These are phyloP conservation scores for Trichosporon sp. DNA, from an alignment of 1,284 basidiomycete species.

Conservation along the genomic window DNA sequence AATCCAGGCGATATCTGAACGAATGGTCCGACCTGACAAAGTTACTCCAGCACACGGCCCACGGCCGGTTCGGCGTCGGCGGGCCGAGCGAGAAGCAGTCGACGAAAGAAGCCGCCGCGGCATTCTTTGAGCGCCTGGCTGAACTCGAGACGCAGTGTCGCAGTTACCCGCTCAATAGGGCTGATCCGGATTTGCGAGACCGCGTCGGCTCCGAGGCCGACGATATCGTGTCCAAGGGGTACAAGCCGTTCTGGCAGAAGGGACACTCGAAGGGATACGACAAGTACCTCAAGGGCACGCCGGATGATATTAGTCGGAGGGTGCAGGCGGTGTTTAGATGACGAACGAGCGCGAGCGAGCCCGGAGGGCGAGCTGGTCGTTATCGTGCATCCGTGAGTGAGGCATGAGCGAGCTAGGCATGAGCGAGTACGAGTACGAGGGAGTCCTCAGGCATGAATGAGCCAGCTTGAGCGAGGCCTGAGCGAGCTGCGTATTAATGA, in stretches of 20 bases:
- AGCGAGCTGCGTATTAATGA: too few species aligned
- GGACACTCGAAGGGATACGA: slow-evolving; percentile 32
- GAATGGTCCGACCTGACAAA: slow-evolving; percentile 35
- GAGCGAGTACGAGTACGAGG: too few species aligned
- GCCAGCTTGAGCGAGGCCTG: too few species aligned
- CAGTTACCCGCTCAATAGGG: slow-evolving; percentile 34
- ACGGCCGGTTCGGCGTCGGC: slow-evolving; percentile 30
- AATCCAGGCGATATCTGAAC: slow-evolving; percentile 34
- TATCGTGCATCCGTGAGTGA: too few species aligned
- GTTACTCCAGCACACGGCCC: slow-evolving; percentile 27
- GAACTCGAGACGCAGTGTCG: slow-evolving; percentile 36
- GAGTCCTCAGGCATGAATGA: too few species aligned
- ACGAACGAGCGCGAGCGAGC: too few species aligned
- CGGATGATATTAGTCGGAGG: slow-evolving; percentile 34
- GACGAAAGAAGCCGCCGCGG: slow-evolving; percentile 42
- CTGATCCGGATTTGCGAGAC: slow-evolving; percentile 44
- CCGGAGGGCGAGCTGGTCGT: too few species aligned
- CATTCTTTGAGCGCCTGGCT: slow-evolving; percentile 43
- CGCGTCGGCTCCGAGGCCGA: slow-evolving; percentile 39
- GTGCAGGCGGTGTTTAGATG: slow-evolving; percentile 37
- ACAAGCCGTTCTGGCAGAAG: slow-evolving; percentile 29
- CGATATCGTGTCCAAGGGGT: slow-evolving; percentile 32
- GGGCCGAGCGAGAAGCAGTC: slow-evolving; percentile 34
- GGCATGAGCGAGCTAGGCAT: too few species aligned
- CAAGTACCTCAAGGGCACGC: slow-evolving; percentile 39